phyloP scores from a whole-genome alignment of 768 basidiomycete genomes.

The Cubamyces sp. region DNA sequence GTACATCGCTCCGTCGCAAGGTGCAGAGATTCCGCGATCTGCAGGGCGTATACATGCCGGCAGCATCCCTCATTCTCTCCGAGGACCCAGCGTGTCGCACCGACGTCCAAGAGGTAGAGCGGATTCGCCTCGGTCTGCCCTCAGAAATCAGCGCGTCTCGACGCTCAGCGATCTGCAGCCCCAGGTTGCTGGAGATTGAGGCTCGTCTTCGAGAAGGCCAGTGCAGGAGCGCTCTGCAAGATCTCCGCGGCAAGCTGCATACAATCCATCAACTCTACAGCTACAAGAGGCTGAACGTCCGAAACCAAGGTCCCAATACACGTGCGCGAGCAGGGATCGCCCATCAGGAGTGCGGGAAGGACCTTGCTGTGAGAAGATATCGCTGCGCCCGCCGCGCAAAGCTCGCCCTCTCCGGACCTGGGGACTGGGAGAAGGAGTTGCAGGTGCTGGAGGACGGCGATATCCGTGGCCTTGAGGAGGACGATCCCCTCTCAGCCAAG shows the following conservation, averaged over 20 bases:
- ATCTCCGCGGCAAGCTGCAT: slow-evolving; percentile 9
- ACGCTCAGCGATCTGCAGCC: neutral
- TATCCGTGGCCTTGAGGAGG: slow-evolving; percentile 6
- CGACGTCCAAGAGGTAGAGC: neutral
- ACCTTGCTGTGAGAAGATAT: slow-evolving; percentile 3
- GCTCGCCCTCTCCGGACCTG: neutral
- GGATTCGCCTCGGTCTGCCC: slow-evolving; percentile 13
- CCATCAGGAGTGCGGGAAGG: slow-evolving; percentile 1
- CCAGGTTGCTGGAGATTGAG: neutral
- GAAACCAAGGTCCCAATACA: slow-evolving; percentile 6
- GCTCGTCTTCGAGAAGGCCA: slow-evolving; percentile 6
- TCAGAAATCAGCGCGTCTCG: neutral
- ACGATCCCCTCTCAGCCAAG: neutral
- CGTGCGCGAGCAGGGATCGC: slow-evolving; percentile 1
- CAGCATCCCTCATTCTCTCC: slow-evolving; percentile 1
- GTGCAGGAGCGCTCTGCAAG: slow-evolving; percentile 6
- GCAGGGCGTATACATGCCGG: slow-evolving; percentile 27
- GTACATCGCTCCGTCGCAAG: slow-evolving; percentile 11
- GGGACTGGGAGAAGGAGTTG: slow-evolving; percentile 4
- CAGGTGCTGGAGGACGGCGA: slow-evolving; percentile 6
- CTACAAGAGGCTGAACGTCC: slow-evolving; percentile 6
- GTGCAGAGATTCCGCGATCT: slow-evolving; percentile 13
- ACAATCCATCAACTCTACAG: neutral
- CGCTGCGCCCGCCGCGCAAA: slow-evolving; percentile 5
- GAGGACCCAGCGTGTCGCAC: too few relatives aligned